Conservation (phyloP, 2,329 filamentous ascomycete genomes). For the Endocalyx cinctus region DNA sequence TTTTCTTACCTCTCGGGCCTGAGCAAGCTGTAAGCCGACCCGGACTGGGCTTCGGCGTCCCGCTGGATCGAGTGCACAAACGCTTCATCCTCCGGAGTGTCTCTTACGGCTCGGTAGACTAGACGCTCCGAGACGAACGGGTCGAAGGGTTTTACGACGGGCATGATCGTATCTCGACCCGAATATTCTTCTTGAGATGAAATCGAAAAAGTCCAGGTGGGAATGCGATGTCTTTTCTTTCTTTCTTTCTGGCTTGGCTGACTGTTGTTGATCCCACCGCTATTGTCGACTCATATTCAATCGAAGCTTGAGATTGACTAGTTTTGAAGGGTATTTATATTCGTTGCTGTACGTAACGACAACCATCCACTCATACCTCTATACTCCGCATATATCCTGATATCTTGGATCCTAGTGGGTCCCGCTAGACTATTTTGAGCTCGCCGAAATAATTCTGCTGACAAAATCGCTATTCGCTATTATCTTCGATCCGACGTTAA, state of each 20-base stretch:
- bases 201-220: background rate
- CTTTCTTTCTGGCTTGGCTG: too few relatives aligned
- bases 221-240: too few relatives aligned
- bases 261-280: too few relatives aligned
- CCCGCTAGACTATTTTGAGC: conserved; percentile 11
- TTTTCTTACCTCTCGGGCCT: conserved; percentile 27
- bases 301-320: too few relatives aligned
- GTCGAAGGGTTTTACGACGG: conserved; percentile 17
- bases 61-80: conserved; percentile 26
- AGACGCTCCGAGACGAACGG: conserved; percentile 32
- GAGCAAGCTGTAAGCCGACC: conserved; percentile 22
- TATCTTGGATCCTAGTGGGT: background rate
- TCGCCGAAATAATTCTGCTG: too few relatives aligned
- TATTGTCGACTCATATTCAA: too few relatives aligned
- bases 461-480: too few relatives aligned
- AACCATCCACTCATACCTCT: too few relatives aligned
- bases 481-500: too few relatives aligned
- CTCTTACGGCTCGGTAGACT: conserved; percentile 31
- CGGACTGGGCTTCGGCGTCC: conserved; percentile 24
- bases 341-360: too few relatives aligned
- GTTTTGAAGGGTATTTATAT: too few relatives aligned
- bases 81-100: conserved; percentile 25
- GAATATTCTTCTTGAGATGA: background rate
- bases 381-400: too few relatives aligned
- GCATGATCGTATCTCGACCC: conserved; percentile 6